Percentiles rank a stretch among this genome's conserved stretches.
Evolutionary conservation across 2,329 filamentous ascomycete genomes (phyloP).

Genomic region (Dactylellina sp.): DNA sequence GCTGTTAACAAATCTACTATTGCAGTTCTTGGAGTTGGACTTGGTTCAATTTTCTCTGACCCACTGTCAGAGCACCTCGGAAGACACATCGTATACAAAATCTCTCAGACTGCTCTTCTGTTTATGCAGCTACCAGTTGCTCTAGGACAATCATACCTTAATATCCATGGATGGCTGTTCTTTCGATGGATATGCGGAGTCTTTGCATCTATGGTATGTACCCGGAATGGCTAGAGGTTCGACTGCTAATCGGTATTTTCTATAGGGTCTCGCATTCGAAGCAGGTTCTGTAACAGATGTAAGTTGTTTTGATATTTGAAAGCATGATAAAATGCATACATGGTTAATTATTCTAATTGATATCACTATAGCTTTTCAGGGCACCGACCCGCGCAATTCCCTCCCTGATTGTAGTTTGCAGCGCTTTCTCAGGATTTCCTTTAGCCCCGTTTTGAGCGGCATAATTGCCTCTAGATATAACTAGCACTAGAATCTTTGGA

Average conservation of each 20-base stretch:
- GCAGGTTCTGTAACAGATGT: conserved; percentile 24
- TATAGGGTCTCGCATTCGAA: conserved; percentile 20
- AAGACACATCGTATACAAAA: conserved; percentile 24
- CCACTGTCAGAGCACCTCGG: conserved; percentile 31
- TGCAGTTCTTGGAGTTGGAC: conserved; percentile 31
- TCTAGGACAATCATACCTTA: conserved; percentile 1
- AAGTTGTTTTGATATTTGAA: conserved; percentile 4
- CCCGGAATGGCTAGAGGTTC: background rate
- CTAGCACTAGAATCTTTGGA: conserved; percentile 33
- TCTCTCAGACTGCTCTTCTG: conserved; percentile 16
- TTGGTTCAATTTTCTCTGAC: conserved; percentile 25
- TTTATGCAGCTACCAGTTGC: conserved; percentile 30
- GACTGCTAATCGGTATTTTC: background rate
- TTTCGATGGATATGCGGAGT: conserved; percentile 19
- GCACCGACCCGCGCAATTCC: conserved; percentile 15
- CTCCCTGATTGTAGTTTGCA: conserved; percentile 15
- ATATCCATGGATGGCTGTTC: conserved; percentile 24
- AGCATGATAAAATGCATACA: no score
- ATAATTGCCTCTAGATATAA: conserved; percentile 10
- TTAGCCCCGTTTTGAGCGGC: conserved; percentile 21
- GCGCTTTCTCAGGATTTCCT: conserved; percentile 18
- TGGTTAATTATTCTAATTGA: no score
- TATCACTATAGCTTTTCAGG: conserved; percentile 9
- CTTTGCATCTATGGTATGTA: conserved; percentile 19
- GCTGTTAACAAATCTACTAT: background rate